phyloP scores from a whole-genome alignment of 768 basidiomycete genomes.

The Suillus cothurnatus region DNA sequence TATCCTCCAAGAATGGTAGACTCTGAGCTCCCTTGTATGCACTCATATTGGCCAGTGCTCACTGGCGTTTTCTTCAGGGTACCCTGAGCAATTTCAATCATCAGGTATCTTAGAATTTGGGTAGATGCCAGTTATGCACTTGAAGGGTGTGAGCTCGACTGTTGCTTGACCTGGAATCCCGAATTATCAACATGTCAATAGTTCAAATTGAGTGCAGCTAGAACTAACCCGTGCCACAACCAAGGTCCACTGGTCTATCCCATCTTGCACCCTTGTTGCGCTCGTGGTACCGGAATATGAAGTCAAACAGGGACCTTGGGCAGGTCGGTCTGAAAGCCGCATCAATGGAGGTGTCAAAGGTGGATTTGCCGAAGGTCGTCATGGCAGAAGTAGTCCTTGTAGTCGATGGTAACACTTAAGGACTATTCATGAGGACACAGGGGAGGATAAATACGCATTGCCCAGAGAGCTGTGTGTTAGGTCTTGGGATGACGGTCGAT shows the following conservation, averaged over 20 bases:
- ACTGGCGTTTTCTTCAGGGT: constrained; percentile 19
- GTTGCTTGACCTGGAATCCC: constrained; percentile 68
- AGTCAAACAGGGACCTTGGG: constrained; percentile 63
- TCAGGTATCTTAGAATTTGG: constrained; percentile 68
- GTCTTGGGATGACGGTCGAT: background rate
- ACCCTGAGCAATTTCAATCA: constrained; percentile 60
- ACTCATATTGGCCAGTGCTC: constrained; percentile 31
- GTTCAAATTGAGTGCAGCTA: background rate
- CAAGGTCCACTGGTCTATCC: constrained; percentile 70
- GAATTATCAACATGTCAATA: background rate
- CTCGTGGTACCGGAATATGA: constrained; percentile 61
- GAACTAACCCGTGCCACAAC: constrained; percentile 78
- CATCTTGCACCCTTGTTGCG: constrained; percentile 34
- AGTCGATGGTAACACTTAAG: background rate
- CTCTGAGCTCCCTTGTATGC: constrained; percentile 49
- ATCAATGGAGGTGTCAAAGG: constrained; percentile 70
- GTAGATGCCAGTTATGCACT: constrained; percentile 69
- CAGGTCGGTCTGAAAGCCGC: constrained; percentile 75
- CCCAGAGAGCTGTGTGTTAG: background rate
- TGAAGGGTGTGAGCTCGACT: constrained; percentile 54
- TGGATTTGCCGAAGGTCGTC: constrained; percentile 74
- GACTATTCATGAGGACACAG: background rate
- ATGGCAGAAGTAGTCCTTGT: constrained; percentile 36
- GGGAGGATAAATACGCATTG: background rate
- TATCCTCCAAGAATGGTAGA: constrained; percentile 47